phyloP scores from a whole-genome alignment of 257 asterid species.

The Gentiana dahurica region DNA sequence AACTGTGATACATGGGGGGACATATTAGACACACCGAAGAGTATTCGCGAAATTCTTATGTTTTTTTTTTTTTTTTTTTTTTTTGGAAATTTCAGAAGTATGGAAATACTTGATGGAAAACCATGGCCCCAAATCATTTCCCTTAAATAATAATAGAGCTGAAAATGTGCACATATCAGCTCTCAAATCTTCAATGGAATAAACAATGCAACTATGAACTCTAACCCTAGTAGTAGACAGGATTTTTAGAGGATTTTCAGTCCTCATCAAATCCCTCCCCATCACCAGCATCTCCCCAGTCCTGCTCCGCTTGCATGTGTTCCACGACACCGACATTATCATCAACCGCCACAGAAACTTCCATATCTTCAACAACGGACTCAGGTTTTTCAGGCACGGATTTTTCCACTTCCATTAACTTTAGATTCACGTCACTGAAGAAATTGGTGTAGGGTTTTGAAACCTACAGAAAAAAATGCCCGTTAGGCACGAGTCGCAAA shows the following conservation, averaged over 20 bases:
- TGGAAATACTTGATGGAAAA: too few species aligned
- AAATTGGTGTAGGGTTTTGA: conserved; percentile 66
- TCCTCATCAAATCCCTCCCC: conserved; percentile 48
- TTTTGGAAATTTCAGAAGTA: too few species aligned
- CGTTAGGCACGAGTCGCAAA: neutral
- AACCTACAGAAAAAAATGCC: conserved; percentile 29
- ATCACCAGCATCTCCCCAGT: conserved; percentile 49
- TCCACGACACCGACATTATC: conserved; percentile 18
- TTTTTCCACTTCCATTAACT: conserved; percentile 30
- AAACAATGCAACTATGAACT: too few species aligned
- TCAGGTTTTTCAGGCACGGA: conserved; percentile 14
- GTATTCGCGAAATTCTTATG: too few species aligned
- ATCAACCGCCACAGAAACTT: conserved; percentile 15
- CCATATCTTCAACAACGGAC: conserved; percentile 30
- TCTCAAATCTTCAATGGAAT: too few species aligned
- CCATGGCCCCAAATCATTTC: too few species aligned
- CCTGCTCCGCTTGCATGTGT: conserved; percentile 28
- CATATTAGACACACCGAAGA: too few species aligned
- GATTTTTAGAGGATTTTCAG: neutral
- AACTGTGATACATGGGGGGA: too few species aligned
- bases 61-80: too few species aligned
- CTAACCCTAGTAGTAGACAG: too few species aligned
- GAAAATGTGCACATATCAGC: too few species aligned
- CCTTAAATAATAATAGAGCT: too few species aligned
- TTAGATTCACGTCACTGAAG: conserved; percentile 46